Evolutionary conservation across 495 filamentous ascomycete genomes (phyloP).

Genomic region (Trichoderma virens): DNA sequence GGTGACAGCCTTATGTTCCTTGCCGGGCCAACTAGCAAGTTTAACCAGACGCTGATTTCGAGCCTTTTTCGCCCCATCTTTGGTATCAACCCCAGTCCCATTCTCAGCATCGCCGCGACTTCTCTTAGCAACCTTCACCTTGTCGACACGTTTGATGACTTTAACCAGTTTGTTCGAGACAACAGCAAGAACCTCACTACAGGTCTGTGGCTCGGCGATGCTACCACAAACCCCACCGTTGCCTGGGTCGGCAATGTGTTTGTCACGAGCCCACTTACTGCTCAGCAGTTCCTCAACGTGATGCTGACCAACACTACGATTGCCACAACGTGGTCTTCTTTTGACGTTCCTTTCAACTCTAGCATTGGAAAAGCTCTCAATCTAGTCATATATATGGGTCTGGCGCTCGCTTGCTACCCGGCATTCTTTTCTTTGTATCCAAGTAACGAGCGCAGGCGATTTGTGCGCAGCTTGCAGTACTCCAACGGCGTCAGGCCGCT

Average conservation of each 20-base stretch:
- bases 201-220: constrained; percentile 63
- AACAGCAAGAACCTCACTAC: constrained; percentile 62
- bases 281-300: constrained; percentile 64
- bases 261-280: constrained; percentile 47
- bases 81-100: background rate
- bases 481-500: constrained; percentile 70
- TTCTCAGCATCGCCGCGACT: background rate
- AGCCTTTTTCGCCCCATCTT: constrained; percentile 34
- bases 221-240: constrained; percentile 46
- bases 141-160: constrained; percentile 57
- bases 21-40: constrained; percentile 50
- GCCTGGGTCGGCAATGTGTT: constrained; percentile 48
- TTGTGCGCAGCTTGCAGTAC: constrained; percentile 78
- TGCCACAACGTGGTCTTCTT: constrained; percentile 55
- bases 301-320: constrained; percentile 59
- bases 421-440: constrained; percentile 84
- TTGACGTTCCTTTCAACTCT: constrained; percentile 60
- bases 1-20: constrained; percentile 41
- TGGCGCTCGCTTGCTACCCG: constrained; percentile 68
- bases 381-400: constrained; percentile 67
- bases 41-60: constrained; percentile 23
- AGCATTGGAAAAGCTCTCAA: constrained; percentile 65
- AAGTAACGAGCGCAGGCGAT: constrained; percentile 65
- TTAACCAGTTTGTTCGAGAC: constrained; percentile 53
- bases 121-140: constrained; percentile 39